Base-by-base conservation (phyloP, 192 early-diverging fungal genomes). In the Diversispora eburnea region DNA sequence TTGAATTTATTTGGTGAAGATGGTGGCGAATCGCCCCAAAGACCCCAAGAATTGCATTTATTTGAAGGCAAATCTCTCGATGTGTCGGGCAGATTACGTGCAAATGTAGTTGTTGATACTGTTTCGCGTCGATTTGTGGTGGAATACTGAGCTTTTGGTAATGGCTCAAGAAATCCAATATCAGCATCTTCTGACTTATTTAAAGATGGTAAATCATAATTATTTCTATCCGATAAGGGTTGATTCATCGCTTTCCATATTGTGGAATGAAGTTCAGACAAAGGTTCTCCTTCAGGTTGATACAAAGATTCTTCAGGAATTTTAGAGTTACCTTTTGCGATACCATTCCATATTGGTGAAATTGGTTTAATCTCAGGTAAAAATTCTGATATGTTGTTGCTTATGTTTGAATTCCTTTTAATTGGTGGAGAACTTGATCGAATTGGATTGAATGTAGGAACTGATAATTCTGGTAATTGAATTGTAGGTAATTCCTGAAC, bases 1-100 rank as follows among this genome's bases (percentile, higher is more conserved):
- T 19, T 63, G 17, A 63, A 63, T n/a, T 63, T 63, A 63, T 63
- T 63, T n/a, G 61, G 61, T 63, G 61, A 63, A 17, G 41, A 33
- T 54, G 51, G 51, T 3, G 51, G 51, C 4, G 51, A 54, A 54
- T 54, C 51, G 12, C 9, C n/a, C 51, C 51, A 54, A 54, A 54
- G n/a, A 9, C 51, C 51, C 51, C 51, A 54, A 54, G 25, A 33
- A 33, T 33, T 33, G 25, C 25, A 33, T 33, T 10, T 54, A 54
- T 54, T 54, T 54, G 51, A 54, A 2, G 25, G 25, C 25, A 33
- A 33, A 33, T 33, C 25, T 33, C 25, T 2, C 9, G 4, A 17
- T 54, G 51, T 10, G n/a, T 54, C 51, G 12, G 51, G 51, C 12
- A 54, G n/a, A 17, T 54, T 17, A 54, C 51, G 51, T 54, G 12